These are phyloP conservation scores for Nigrospora sphaerica DNA, from an alignment of 2,329 filamentous ascomycete genomes.

Conservation along the genomic window DNA sequence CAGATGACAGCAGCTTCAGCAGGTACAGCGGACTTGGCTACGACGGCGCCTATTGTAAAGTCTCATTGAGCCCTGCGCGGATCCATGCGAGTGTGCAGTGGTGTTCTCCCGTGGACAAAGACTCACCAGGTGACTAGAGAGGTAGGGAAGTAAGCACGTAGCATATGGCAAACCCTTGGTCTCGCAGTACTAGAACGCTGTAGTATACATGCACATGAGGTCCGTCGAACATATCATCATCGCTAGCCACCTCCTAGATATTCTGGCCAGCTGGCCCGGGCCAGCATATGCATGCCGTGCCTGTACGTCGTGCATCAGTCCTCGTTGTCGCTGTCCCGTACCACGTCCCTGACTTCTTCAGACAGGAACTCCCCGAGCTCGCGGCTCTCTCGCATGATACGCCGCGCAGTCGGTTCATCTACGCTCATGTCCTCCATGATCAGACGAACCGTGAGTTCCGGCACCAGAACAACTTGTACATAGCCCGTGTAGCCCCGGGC, in stretches of 20 bases:
- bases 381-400: slow-evolving; percentile 60
- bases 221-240: slow-evolving; percentile 1
- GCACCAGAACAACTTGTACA: slow-evolving; percentile 69
- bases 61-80: too few relatives aligned
- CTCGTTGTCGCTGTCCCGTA: slow-evolving; percentile 23
- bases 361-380: slow-evolving; percentile 61
- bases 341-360: slow-evolving; percentile 53
- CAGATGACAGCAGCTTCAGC: too few relatives aligned
- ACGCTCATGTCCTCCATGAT: slow-evolving; percentile 51
- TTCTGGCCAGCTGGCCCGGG: background rate
- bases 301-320: slow-evolving; percentile 2
- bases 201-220: too few relatives aligned
- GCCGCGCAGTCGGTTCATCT: slow-evolving; percentile 32
- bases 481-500: slow-evolving; percentile 61
- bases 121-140: too few relatives aligned
- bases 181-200: too few relatives aligned
- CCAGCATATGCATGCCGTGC: too few relatives aligned
- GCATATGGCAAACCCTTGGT: too few relatives aligned
- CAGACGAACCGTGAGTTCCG: slow-evolving; percentile 54
- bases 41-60: too few relatives aligned
- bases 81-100: too few relatives aligned
- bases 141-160: too few relatives aligned
- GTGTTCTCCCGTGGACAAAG: too few relatives aligned
- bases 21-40: too few relatives aligned
- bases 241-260: background rate